Conservation (phyloP, 2,329 filamentous ascomycete genomes). For the Gremmenia infestans region DNA sequence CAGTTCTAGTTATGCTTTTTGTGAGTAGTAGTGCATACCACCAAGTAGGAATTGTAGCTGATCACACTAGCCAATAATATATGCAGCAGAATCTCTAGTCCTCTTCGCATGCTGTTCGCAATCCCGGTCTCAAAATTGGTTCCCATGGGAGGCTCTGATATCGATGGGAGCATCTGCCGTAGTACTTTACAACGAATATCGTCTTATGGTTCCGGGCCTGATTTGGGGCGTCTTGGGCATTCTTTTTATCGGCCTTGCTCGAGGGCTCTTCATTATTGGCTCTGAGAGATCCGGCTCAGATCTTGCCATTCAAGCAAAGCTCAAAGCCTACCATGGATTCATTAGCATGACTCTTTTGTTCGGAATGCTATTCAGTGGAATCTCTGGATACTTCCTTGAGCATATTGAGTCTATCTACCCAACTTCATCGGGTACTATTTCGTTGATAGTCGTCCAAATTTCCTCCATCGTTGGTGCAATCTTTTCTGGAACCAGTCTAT, state of each 20-base stretch:
- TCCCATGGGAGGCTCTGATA: slow-evolving; percentile 17
- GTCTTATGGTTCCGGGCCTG: slow-evolving; percentile 26
- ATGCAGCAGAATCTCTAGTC: slow-evolving; percentile 20
- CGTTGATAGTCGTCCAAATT: slow-evolving; percentile 13
- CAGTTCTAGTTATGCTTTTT: slow-evolving; percentile 26
- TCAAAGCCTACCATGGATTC: slow-evolving; percentile 19
- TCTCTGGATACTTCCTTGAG: slow-evolving; percentile 10
- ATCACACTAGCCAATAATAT: slow-evolving; percentile 19
- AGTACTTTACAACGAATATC: slow-evolving; percentile 25
- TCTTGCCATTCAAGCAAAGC: slow-evolving; percentile 6
- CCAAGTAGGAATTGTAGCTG: background rate
- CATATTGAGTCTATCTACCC: slow-evolving; percentile 4
- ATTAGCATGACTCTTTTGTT: slow-evolving; percentile 21
- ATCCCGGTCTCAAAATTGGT: slow-evolving; percentile 7
- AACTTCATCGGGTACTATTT: slow-evolving; percentile 5
- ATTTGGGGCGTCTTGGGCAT: slow-evolving; percentile 17
- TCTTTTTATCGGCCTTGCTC: slow-evolving; percentile 17
- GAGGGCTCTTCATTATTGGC: slow-evolving; percentile 18
- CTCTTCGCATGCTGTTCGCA: slow-evolving; percentile 15
- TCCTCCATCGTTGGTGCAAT: slow-evolving; percentile 10
- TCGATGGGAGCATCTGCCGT: slow-evolving; percentile 7
- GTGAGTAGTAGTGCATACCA: slow-evolving; percentile 14
- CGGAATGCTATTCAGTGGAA: slow-evolving; percentile 17
- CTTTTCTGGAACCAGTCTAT: slow-evolving; percentile 16
- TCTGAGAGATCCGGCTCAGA: slow-evolving; percentile 12